Conservation (phyloP, 2,329 filamentous ascomycete genomes). For the Exophiala sideris region DNA sequence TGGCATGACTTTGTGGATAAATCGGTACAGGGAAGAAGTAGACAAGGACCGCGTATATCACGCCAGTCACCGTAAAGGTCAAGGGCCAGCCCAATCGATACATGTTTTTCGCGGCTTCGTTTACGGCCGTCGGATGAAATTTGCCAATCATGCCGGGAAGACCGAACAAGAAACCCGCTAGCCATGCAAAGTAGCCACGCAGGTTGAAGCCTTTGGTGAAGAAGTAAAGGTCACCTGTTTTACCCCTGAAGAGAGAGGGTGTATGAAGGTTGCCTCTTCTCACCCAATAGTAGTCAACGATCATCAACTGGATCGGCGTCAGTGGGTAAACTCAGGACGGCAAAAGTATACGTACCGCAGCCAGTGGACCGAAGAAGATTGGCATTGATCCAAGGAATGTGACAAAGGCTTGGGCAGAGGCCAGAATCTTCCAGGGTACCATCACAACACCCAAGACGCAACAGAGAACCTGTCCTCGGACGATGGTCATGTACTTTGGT, state of each 20-base stretch:
- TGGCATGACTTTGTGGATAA: background rate
- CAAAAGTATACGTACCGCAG: slow-evolving; percentile 1
- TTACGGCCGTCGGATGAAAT: slow-evolving; percentile 1
- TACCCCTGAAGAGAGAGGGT: slow-evolving; percentile 35
- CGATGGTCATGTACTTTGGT: slow-evolving; percentile 44
- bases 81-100: slow-evolving; percentile 1
- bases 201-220: slow-evolving; percentile 5
- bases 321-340: background rate
- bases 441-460: slow-evolving; percentile 36
- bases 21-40: background rate
- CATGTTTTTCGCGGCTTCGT: slow-evolving; percentile 2
- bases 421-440: slow-evolving; percentile 45
- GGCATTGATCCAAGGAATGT: slow-evolving; percentile 44
- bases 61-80: background rate
- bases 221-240: background rate
- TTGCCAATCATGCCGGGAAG: background rate
- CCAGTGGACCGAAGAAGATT: slow-evolving; percentile 40
- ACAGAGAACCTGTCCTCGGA: slow-evolving; percentile 42
- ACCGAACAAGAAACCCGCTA: slow-evolving; percentile 1
- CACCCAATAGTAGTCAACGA: slow-evolving; percentile 40
- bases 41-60: background rate
- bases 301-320: slow-evolving; percentile 30
- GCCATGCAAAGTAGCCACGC: background rate
- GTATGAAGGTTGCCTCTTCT: slow-evolving; percentile 41
- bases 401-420: slow-evolving; percentile 29